Evolutionary conservation across 2,329 filamentous ascomycete genomes (phyloP), one percentile per base, ranked within the genome.

Genomic region (Chaetomium sp.): DNA sequence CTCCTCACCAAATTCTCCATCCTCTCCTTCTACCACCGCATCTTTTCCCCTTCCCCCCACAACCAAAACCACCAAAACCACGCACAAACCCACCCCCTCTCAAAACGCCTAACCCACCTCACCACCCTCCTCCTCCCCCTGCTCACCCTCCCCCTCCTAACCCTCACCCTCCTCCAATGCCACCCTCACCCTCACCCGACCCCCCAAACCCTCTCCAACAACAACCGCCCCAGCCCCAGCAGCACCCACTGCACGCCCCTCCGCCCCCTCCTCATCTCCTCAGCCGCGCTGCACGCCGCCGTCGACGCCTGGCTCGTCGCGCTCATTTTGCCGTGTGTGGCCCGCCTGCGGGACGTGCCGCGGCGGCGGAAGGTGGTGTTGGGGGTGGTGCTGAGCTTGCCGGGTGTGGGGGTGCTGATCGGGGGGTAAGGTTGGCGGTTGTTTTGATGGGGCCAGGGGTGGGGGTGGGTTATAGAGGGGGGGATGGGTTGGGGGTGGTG

Each of bases 281-380:
- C 78, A 38, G 78, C 80, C 1, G 75, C 72, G 1, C 75, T 83
- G 55, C 81, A 82, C 66, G 80, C 82, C n/a, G 74, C 74, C 2
- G 76, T 82, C 29, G 83, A 84, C 67, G 64, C 78, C 38, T 76
- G 76, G 69, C 75, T 85, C 10, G 75, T 83, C 57, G 59, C 73
- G 2, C 70, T 84, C 4, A 77, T 82, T 0, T 69, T 83, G 12
- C 78, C 79, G 3, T 76, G 76, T 51, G 65, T 83, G 4, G 66
- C 74, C 2, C 69, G 75, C 2, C 74, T 83, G 12, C 19, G 19
- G 10, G 73, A 77, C 9, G 66, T 81, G 12, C 75, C 75, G 16
- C 72, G 72, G n/a, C 76, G 77, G 50, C 80, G 81, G 68, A 83
- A 81, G 71, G 50, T 78, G 1, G 78, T 78, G 38, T 75, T 83